Evolutionary conservation across 2,329 filamentous ascomycete species (phyloP), one percentile per base, ranked within the genome.

Genomic region (Tricladium varicosporioides): DNA sequence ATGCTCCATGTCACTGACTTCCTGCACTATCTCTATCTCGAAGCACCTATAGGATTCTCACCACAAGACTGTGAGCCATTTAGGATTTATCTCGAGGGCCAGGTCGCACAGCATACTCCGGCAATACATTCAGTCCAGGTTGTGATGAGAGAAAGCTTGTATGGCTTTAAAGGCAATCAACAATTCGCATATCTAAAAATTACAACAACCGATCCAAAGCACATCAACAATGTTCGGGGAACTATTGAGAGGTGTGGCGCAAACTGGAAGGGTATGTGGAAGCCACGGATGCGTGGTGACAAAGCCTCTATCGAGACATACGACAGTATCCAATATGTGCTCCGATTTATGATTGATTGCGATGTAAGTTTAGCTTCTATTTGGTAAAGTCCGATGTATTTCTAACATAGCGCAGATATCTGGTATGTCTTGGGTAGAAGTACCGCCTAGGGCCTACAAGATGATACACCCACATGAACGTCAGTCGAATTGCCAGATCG

Each of bases 401-500:
- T 47, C 63, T 65, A 53, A 63, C 5, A 16, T 7, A 2, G 1
- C 31, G 27, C 57, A 91, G 82, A 88, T 99, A 46, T 82, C 89
- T 56, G 94, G 94, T 62, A 99, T 99, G 94, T 93, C 92, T 1
- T 99, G 94, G 94, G 91, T 97, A 0, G 91, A 96, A 72, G 90
- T 87, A 15, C 87, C 90, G 18, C 81, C 87, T 2, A 80, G 80
- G 31, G 86, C 86, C 60, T 97, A 93, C 75, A 80, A 80, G 54
- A 77, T 96, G 51, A 78, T 96, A 15, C 76, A 84, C 1, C 74
- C 83, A 11, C 73, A 82, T 54, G 80, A 87, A 58, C 83, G 85
- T 60, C 89, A 96, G 62, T 97, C 93, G 1, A 96, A 92, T 67
- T 97, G 94, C 72, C 94, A 99, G 73, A 96, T 99, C 62, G 94